Evolutionary conservation across 1,284 basidiomycete species (phyloP).

Genomic region (Pyrrhoderma lamaoense): DNA sequence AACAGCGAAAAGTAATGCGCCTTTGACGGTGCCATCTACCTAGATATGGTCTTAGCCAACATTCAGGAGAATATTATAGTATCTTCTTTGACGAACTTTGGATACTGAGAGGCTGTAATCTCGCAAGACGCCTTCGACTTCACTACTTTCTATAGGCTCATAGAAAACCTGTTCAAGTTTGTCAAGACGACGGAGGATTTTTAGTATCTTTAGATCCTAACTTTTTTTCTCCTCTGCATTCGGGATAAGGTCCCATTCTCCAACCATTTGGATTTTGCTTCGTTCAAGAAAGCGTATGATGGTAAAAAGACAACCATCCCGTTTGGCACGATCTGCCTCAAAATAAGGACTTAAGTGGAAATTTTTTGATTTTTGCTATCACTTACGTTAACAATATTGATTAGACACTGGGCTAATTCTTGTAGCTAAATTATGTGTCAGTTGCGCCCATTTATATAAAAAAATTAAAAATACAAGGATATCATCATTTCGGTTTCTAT

Average conservation of each 20-base stretch:
- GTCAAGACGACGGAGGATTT: not conserved
- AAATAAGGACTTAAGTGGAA: not conserved
- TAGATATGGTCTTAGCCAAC: not conserved
- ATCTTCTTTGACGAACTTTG: slow-evolving; percentile 21
- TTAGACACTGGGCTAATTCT: slow-evolving; percentile 79
- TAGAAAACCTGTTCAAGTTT: slow-evolving; percentile 62
- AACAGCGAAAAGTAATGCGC: slow-evolving; percentile 81
- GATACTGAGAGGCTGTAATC: slow-evolving; percentile 52
- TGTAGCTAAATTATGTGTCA: slow-evolving; percentile 46
- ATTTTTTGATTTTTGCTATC: not conserved
- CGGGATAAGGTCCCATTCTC: slow-evolving; percentile 54
- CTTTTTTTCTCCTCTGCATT: slow-evolving; percentile 69
- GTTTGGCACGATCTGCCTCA: slow-evolving; percentile 38
- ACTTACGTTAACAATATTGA: slow-evolving; percentile 73
- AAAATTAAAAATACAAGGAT: slow-evolving; percentile 42
- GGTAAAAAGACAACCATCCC: slow-evolving; percentile 95
- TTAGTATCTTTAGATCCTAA: slow-evolving; percentile 17
- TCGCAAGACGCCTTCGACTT: slow-evolving; percentile 73
- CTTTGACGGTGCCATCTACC: slow-evolving; percentile 28
- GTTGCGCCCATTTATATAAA: not conserved
- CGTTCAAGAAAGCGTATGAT: slow-evolving; percentile 80
- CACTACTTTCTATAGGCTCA: slow-evolving; percentile 74
- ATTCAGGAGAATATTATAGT: slow-evolving; percentile 2
- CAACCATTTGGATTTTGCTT: slow-evolving; percentile 63
- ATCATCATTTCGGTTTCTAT: slow-evolving; percentile 65